Conservation (phyloP, 192 early-diverging fungal species). For the Linnemannia hyalina region DNA sequence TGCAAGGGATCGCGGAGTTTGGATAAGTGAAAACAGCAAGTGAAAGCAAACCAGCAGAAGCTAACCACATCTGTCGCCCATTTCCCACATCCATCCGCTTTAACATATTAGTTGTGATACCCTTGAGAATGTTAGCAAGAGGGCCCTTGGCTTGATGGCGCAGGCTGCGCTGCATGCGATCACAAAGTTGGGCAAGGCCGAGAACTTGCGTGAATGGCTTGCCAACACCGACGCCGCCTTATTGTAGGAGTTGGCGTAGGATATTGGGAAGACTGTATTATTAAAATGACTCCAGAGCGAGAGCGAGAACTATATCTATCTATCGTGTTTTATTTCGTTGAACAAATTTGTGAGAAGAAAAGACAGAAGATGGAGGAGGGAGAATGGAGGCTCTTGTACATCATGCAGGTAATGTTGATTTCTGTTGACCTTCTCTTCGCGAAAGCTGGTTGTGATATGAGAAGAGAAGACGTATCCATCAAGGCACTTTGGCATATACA, state of each 20-base stretch:
- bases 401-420: background rate
- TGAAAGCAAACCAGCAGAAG: background rate
- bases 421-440: background rate
- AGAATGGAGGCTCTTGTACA: background rate
- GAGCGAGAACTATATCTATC: no score
- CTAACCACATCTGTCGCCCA: conserved; percentile 4
- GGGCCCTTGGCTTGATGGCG: conserved; percentile 60
- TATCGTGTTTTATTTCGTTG: no score
- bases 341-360: background rate
- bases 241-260: background rate
- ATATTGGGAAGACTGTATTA: background rate
- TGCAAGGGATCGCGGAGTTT: conserved; percentile 8
- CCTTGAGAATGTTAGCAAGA: conserved; percentile 71
- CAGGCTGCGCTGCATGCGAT: conserved; percentile 54
- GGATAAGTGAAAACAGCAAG: background rate
- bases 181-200: conserved; percentile 32
- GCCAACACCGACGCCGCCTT: conserved; percentile 3
- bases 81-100: background rate
- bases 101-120: conserved; percentile 67
- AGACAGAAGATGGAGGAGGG: background rate
- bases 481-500: no score
- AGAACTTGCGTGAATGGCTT: conserved; percentile 47
- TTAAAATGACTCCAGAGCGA: no score
- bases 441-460: background rate
- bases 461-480: background rate